Base-by-base conservation (phyloP, 305 asterid genomes). In the Fraxinus velutina region DNA sequence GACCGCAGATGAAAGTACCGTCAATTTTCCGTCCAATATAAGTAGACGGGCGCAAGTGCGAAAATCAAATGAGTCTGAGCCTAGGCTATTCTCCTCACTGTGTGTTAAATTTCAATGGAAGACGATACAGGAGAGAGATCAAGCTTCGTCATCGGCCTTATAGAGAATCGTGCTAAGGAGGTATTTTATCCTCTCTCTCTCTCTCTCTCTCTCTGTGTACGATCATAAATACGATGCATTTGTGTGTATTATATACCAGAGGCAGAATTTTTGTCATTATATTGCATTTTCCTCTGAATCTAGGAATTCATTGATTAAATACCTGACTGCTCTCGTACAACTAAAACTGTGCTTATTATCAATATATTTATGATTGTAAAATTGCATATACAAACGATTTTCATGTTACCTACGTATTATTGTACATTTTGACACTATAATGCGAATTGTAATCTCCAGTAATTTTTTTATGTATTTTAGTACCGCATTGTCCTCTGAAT, bases 141-240 rank as follows among this genome's bases (percentile, higher is more conserved):
- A 64, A 94, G 93, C 92, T 90, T 94, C 90, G 90, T 92, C 85
- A 88, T 91, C 79, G 97, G 96, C 79, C 90, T 93, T 47, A 91
- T 94, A 30, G 97, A 93, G 88, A 94, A 94, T 83, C 90, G 98
- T 80, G 97, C 98, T 82, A 94, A 94, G 86, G 98, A 94, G 98
- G 98, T 92, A 27, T 71, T 50, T 24, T 57, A 21, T 73, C 74
- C 85, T 52, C 34, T 44, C 68, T 76, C 42, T 73, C 37, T 57
- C 9, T 81, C 30, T 24, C 27, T 24, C 85, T 50, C 33, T 44
- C 37, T 55, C 9, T 81, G 39, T 68, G 2, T 42, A 30, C n/a
- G 21, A 10, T 57, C 83, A 42, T 84, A 37, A 52, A 32, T 47
- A 55, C 60, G 55, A 36, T 76, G 30, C 32, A 42, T 44, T 52